Conservation (phyloP, 306 rosid species). For the Lithocarpus polystachyus region DNA sequence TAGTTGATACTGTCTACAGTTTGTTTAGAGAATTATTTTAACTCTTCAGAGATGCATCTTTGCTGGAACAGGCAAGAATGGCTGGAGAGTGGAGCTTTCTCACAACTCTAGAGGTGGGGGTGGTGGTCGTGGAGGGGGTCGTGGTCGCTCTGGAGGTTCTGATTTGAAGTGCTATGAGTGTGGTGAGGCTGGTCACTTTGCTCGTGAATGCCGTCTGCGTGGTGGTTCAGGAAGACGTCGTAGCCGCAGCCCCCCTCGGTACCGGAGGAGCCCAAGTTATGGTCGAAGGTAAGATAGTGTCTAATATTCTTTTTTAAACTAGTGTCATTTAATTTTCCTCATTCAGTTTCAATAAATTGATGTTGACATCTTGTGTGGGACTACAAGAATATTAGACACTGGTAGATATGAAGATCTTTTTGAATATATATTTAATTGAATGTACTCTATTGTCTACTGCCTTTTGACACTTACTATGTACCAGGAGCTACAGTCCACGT, state of each 20-base stretch:
- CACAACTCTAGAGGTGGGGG: constrained; percentile 89
- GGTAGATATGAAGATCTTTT: neutral
- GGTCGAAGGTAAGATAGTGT: constrained; percentile 67
- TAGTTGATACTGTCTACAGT: neutral
- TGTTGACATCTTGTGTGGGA: neutral
- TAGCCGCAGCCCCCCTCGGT: constrained; percentile 90
- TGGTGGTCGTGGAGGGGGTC: constrained; percentile 72
- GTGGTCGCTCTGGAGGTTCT: constrained; percentile 93
- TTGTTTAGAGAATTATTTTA: neutral
- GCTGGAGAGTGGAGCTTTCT: constrained; percentile 98
- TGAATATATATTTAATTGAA: neutral
- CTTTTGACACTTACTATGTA: constrained; percentile 19
- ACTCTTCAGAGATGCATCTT: neutral
- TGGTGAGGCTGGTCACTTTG: constrained; percentile 99
- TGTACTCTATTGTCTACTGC: neutral
- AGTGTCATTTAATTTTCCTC: neutral
- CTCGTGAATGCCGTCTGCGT: constrained; percentile 91
- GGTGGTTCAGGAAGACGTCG: constrained; percentile 94
- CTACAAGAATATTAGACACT: too few relatives aligned
- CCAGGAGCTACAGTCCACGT: constrained; percentile 92
- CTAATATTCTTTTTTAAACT: neutral
- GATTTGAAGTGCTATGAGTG: constrained; percentile 97
- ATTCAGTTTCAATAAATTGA: neutral
- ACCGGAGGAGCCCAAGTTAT: constrained; percentile 96
- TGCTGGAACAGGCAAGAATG: constrained; percentile 75